Conservation (phyloP, 2,329 filamentous ascomycete genomes). For the Didymella keratinophila region DNA sequence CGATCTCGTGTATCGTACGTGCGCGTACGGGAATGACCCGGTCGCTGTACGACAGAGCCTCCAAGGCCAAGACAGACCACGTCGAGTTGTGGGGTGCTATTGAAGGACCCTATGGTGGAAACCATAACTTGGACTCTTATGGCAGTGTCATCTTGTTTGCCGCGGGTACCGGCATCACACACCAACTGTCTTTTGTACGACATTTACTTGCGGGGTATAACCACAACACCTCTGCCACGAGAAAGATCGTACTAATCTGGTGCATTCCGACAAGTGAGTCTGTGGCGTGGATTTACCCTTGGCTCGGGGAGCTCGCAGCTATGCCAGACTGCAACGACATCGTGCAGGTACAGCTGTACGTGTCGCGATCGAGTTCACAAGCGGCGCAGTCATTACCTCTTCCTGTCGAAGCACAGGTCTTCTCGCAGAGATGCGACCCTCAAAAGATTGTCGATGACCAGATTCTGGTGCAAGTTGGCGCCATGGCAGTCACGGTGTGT, state of each 20-base stretch:
- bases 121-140: slow-evolving; percentile 82
- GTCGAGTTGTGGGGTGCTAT: slow-evolving; percentile 73
- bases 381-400: slow-evolving; percentile 67
- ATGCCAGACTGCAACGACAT: slow-evolving; percentile 80
- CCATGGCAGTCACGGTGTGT: slow-evolving; percentile 84
- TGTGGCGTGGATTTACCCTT: slow-evolving; percentile 87
- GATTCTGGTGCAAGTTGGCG: slow-evolving; percentile 77
- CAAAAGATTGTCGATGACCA: slow-evolving; percentile 77
- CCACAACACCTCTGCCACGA: slow-evolving; percentile 76
- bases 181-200: slow-evolving; percentile 84
- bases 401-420: slow-evolving; percentile 73
- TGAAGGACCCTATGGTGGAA: slow-evolving; percentile 83
- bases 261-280: slow-evolving; percentile 83
- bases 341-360: slow-evolving; percentile 83
- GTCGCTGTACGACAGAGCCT: slow-evolving; percentile 73
- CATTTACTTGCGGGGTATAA: slow-evolving; percentile 63
- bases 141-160: slow-evolving; percentile 88
- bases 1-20: slow-evolving; percentile 74
- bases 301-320: slow-evolving; percentile 80
- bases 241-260: slow-evolving; percentile 83
- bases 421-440: slow-evolving; percentile 81
- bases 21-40: slow-evolving; percentile 86
- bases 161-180: slow-evolving; percentile 90
- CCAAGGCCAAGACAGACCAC: slow-evolving; percentile 55
- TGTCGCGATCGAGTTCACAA: slow-evolving; percentile 81